Conservation (phyloP, 257 asterid species). For the Verbena officinalis region DNA sequence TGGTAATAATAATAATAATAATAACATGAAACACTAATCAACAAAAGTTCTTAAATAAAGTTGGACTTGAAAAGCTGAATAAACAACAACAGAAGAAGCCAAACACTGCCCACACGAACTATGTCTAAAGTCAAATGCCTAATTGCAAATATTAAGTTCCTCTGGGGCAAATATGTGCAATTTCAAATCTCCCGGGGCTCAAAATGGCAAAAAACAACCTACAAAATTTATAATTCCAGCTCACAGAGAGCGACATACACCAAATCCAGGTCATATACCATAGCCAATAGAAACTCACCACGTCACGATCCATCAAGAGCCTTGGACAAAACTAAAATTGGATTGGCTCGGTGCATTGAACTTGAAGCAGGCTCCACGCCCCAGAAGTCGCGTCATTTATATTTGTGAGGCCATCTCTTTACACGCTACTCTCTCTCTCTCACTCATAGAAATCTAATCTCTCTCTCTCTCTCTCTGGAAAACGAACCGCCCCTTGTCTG, state of each 20-base stretch:
- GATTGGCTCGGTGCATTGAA: conserved; percentile 6
- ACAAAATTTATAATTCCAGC: not conserved
- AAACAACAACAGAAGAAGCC: too few species aligned
- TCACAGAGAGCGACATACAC: not conserved
- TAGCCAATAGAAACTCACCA: not conserved
- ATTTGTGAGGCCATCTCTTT: conserved; percentile 18
- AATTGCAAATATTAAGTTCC: not conserved
- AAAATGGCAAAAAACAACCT: not conserved
- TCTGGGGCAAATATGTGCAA: not conserved
- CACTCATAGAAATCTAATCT: not conserved
- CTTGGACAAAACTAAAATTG: too few species aligned
- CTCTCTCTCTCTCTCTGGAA: conserved; percentile 7
- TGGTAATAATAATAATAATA: too few species aligned
- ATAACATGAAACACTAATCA: too few species aligned
- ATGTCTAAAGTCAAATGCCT: not conserved
- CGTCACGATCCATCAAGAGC: not conserved
- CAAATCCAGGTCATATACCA: not conserved
- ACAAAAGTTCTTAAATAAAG: too few species aligned
- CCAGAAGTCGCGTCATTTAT: conserved; percentile 27
- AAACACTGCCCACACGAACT: not conserved
- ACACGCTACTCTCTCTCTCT: conserved; percentile 18
- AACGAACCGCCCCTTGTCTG: conserved; percentile 40
- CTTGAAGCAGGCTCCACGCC: not conserved
- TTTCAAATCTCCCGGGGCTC: not conserved
- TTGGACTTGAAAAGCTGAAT: too few species aligned